Evolutionary conservation across 1,284 basidiomycete genomes (phyloP), one percentile per base, ranked within the genome.

Genomic region (Cutaneotrichosporon spelunceum): DNA sequence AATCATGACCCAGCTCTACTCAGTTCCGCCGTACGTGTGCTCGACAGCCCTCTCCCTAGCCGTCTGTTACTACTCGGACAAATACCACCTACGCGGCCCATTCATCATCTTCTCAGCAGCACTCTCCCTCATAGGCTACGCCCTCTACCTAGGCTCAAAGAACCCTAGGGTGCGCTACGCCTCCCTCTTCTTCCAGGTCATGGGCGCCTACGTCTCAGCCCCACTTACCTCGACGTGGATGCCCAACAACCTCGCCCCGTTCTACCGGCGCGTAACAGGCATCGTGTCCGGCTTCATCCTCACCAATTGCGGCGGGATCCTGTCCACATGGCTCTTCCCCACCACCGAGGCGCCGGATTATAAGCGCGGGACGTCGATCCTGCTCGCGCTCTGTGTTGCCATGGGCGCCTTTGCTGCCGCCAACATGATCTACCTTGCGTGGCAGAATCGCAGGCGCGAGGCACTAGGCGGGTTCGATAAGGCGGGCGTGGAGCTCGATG

Each of bases 251-350:
- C 80, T 83, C 29, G 78, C 82, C 0, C 84, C 84, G 1, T 81
- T 85, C 66, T 79, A 81, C 57, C 79, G 84, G 48, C 80, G 85
- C 44, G 84, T 84, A 5, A 83, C 84, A 0, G 80, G 82, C 21
- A 80, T 87, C 53, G 84, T 84, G 7, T 75, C 85, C 30, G 83
- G 80, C 0, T 84, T 84, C 66, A 81, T 84, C 65, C 73, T 81
- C 72, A 83, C 82, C 33, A 86, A 85, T 70, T 74, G 78, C 0
- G 85, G 85, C 14, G 86, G 84, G 9, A 86, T 87, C 60, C 79
- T 85, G 9, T 81, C 83, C 1, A 84, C 82, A 1, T 85, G 84
- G 84, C 78, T 85, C 13, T 79, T 84, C 64, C 76, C 78, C 2
- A 68, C 82, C 21, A 80, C 80, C n/a, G 75, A 80, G 1, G 72